phyloP scores from a whole-genome alignment of 257 asterid genomes.

The Primulina eburnea region DNA sequence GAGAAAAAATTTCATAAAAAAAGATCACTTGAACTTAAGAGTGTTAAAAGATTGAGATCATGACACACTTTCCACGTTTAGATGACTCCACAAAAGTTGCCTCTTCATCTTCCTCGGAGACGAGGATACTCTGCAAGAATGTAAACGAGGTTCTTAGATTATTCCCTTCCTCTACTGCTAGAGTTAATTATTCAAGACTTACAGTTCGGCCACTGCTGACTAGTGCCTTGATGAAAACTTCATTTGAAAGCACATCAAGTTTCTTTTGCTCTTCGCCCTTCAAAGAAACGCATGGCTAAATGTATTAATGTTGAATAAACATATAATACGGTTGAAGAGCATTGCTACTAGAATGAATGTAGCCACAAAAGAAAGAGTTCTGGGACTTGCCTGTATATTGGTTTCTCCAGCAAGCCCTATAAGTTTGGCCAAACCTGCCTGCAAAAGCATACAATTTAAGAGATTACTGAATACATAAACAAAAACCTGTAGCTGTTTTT shows the following conservation, averaged over 20 bases:
- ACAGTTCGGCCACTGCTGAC: constrained; percentile 96
- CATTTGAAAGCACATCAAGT: constrained; percentile 90
- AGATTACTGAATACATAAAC: constrained; percentile 6
- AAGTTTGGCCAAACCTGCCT: constrained; percentile 97
- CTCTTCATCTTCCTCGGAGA: constrained; percentile 93
- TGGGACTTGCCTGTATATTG: constrained; percentile 77
- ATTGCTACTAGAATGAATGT: not conserved
- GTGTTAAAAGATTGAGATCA: constrained; percentile 1
- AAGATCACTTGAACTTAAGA: not conserved
- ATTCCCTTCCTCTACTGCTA: not conserved
- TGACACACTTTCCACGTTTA: constrained; percentile 72
- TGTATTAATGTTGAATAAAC: constrained; percentile 8
- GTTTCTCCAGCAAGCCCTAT: constrained; percentile 98
- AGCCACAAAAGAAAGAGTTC: not conserved
- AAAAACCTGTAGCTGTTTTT: not conserved
- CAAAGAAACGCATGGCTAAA: constrained; percentile 13
- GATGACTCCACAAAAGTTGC: constrained; percentile 80
- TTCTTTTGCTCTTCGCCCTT: constrained; percentile 99
- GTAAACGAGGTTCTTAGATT: constrained; percentile 13
- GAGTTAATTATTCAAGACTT: constrained; percentile 25
- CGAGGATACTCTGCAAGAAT: constrained; percentile 77
- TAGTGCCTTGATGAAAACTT: constrained; percentile 85
- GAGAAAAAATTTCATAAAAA: not conserved
- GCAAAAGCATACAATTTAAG: constrained; percentile 24
- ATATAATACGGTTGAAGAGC: not conserved